Conservation (phyloP, 1,284 basidiomycete genomes). For the Cutaneotrichosporon sp. region DNA sequence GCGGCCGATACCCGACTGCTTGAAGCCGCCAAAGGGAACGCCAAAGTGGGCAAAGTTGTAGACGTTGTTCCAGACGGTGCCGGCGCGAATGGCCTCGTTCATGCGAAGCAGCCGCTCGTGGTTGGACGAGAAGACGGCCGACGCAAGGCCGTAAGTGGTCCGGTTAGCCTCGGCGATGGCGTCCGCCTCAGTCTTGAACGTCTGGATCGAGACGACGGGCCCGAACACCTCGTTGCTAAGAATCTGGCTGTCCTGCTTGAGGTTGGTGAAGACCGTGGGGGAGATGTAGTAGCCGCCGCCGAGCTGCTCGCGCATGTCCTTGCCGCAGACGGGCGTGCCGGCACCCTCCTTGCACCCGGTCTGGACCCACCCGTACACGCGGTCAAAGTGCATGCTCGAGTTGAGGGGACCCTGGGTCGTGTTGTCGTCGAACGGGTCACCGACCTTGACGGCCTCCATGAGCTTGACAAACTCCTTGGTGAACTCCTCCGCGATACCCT, state of each 20-base stretch:
- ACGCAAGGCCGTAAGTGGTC: constrained; percentile 81
- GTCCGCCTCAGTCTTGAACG: constrained; percentile 53
- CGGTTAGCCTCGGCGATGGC: constrained; percentile 73
- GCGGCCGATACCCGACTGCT: constrained; percentile 34
- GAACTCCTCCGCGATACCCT: constrained; percentile 76
- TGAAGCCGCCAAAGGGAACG: constrained; percentile 24
- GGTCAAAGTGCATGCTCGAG: constrained; percentile 80
- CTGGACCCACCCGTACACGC: constrained; percentile 85
- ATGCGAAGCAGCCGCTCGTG: constrained; percentile 82
- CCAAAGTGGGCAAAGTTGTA: constrained; percentile 20
- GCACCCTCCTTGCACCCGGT: constrained; percentile 84
- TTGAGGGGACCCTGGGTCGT: constrained; percentile 77
- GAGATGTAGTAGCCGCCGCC: constrained; percentile 36
- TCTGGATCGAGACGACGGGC: constrained; percentile 53
- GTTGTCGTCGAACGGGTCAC: constrained; percentile 68
- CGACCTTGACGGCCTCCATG: constrained; percentile 66
- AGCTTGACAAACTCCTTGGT: constrained; percentile 64
- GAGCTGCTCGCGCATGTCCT: constrained; percentile 33
- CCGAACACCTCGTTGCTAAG: constrained; percentile 55
- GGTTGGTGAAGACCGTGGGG: constrained; percentile 50
- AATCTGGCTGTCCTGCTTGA: constrained; percentile 39
- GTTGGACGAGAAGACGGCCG: constrained; percentile 82
- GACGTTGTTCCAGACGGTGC: constrained; percentile 57
- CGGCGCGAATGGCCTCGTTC: constrained; percentile 76
- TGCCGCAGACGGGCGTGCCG: constrained; percentile 72